Evolutionary conservation across 257 asterid genomes (phyloP), one percentile per base, ranked within the genome.

Genomic region (Nemophila menziesii): DNA sequence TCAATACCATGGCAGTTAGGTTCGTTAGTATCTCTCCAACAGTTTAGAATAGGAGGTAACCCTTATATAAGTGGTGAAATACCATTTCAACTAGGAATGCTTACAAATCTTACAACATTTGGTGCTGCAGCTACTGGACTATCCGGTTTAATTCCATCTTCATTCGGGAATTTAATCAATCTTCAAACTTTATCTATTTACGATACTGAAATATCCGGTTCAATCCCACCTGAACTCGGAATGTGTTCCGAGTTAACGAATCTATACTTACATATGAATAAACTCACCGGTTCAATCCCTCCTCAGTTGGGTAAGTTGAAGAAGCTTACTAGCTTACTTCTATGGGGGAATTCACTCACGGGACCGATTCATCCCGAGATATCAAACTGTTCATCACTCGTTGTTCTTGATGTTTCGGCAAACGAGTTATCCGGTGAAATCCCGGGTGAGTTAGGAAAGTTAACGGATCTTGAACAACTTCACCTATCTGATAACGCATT

Each of bases 71-170:
- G 62, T 16, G 97, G 97, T 12, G 86, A 73, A 46, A 83, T 89
- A 20, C 97, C 95, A 0, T 29, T 75, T 2, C 77, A 80, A 20
- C 45, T 89, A 15, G 95, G 97, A 17, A 61, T 70, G 2, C 66
- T 89, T 41, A 64, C 79, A 19, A 83, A 83, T 44, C 77, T 89
- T 22, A 83, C 97, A 0, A 80, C 78, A 11, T 67, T 89, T 50
- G 97, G 97, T 33, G 90, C 76, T 12, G 95, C 93, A 7, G 95
- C 86, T 10, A 80, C 95, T 0, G 83, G 80, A 5, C 68, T 89
- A 16, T 68, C 93, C 16, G 97, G 97, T 20, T 65, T 42, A 11
- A 74, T 89, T 38, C 97, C 97, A 0, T 61, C 84, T 15, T 73
- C 95, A 27, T 76, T 89, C 49, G 93, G 93, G 4, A 83, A 78